Evolutionary conservation across 768 basidiomycete species (phyloP), one percentile per base, ranked within the genome.

Genomic region (Xerocomus potaroensis): DNA sequence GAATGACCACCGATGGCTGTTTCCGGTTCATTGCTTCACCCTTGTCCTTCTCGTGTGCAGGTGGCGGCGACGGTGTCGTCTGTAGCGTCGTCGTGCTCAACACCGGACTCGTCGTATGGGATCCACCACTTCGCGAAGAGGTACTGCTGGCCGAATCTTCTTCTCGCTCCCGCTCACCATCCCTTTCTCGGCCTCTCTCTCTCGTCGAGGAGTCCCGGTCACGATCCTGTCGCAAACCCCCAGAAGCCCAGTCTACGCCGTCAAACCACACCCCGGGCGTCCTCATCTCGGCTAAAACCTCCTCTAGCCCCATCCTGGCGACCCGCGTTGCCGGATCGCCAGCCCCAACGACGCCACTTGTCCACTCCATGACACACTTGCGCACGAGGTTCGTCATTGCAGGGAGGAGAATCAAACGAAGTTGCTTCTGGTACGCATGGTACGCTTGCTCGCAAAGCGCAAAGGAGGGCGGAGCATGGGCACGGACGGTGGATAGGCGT

Each of bases 41-140:
- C 36, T 66, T 64, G 11, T 66, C 66, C 49, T 69, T 69, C 45
- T 65, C 64, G 14, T 58, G 60, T 2, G 64, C 56, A 22, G 85
- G 85, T 0, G 84, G 81, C 0, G 86, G 86, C 2, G 82, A 84
- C 0, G 86, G 86, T 7, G 86, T 87, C n/a, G 86, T 89, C 51
- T 83, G 81, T 24, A 88, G 58, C 7, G 86, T 89, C 8, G 82
- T 78, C 1, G 84, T 83, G 11, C 84, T 86, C 22, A 87, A 59
- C 4, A 87, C 84, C 0, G 86, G 87, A 53, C 84, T 87, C 16
- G 86, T 87, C 50, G 62, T 71, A 18, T 82, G 80, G 5, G 80
- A 83, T 8, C 70, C 73, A 41, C 72, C 72, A 35, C 72, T 75
- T 40, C 71, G 71, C n/a, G 72, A 72, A 19, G 75, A 73, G 14